These are phyloP conservation scores for Myriosclerotinia curreyana DNA, from an alignment of 2,329 filamentous ascomycete genomes.

Conservation along the genomic window DNA sequence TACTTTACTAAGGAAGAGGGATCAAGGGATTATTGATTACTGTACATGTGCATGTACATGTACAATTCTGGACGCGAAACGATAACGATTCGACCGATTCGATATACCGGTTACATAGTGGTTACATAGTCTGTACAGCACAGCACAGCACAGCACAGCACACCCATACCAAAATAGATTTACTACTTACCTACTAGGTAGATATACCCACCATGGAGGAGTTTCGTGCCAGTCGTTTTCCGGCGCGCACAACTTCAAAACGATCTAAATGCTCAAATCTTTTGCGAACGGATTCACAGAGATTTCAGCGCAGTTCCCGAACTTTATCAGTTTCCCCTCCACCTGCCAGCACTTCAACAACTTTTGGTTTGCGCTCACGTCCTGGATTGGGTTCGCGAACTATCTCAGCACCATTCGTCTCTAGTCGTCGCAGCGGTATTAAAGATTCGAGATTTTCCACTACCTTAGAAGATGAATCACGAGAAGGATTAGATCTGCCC, in stretches of 20 bases:
- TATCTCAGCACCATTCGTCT: slow-evolving; percentile 20
- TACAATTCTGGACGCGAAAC: neutral
- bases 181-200: neutral
- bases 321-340: slow-evolving; percentile 21
- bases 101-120: neutral
- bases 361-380: slow-evolving; percentile 13
- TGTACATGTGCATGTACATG: no score
- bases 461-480: slow-evolving; percentile 26
- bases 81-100: neutral
- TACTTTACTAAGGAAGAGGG: slow-evolving; percentile 2
- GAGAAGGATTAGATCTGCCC: slow-evolving; percentile 14
- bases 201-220: slow-evolving; percentile 26
- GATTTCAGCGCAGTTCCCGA: slow-evolving; percentile 16
- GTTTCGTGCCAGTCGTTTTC: slow-evolving; percentile 19
- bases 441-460: slow-evolving; percentile 11
- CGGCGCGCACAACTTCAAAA: slow-evolving; percentile 18
- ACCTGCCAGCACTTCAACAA: slow-evolving; percentile 13
- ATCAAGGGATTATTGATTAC: no score
- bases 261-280: slow-evolving; percentile 19
- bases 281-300: slow-evolving; percentile 18
- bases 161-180: no score
- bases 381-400: slow-evolving; percentile 20
- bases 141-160: no score
- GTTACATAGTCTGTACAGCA: no score
- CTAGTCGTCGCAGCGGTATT: slow-evolving; percentile 5